Evolutionary conservation across 495 filamentous ascomycete genomes (phyloP).

Genomic region (Apodospora peruviana): DNA sequence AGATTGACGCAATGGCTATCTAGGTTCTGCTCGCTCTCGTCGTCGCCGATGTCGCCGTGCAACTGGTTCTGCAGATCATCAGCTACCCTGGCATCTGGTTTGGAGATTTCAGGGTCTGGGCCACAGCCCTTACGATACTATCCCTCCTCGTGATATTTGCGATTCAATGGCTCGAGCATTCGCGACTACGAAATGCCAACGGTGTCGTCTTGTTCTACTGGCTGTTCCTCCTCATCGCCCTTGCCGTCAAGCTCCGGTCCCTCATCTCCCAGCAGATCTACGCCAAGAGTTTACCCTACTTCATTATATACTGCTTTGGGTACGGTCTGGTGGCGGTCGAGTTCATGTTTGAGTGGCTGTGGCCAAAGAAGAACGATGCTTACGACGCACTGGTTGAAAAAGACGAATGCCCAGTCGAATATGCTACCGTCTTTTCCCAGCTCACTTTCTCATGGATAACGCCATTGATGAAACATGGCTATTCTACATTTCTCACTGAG

Average conservation of each 20-base stretch:
- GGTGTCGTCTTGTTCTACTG: slow-evolving; percentile 95
- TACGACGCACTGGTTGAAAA: slow-evolving; percentile 80
- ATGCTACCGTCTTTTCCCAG: slow-evolving; percentile 88
- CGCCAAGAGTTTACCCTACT: slow-evolving; percentile 61
- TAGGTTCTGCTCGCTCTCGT: slow-evolving; percentile 68
- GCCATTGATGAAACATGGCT: slow-evolving; percentile 92
- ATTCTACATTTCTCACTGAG: slow-evolving; percentile 86
- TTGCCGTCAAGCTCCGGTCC: slow-evolving; percentile 82
- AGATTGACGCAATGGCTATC: background rate
- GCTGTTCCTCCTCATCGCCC: slow-evolving; percentile 79
- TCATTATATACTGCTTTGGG: slow-evolving; percentile 69
- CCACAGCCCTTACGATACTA: slow-evolving; percentile 66
- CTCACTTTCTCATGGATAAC: slow-evolving; percentile 99
- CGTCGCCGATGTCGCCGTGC: slow-evolving; percentile 59
- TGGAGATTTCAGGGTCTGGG: slow-evolving; percentile 87
- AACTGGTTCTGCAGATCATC: slow-evolving; percentile 73
- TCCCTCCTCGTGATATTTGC: slow-evolving; percentile 74
- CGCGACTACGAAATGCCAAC: slow-evolving; percentile 81
- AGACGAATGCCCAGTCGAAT: slow-evolving; percentile 90
- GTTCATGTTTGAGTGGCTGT: slow-evolving; percentile 82
- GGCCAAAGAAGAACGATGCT: slow-evolving; percentile 77
- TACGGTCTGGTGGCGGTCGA: slow-evolving; percentile 67
- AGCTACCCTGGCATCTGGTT: slow-evolving; percentile 64
- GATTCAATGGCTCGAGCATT: slow-evolving; percentile 93
- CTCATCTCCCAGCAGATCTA: slow-evolving; percentile 73